Percentiles rank a stretch among this genome's conserved stretches.
Evolutionary conservation across 2,329 filamentous ascomycete genomes (phyloP).

Genomic region (Apiospora phragmitis): DNA sequence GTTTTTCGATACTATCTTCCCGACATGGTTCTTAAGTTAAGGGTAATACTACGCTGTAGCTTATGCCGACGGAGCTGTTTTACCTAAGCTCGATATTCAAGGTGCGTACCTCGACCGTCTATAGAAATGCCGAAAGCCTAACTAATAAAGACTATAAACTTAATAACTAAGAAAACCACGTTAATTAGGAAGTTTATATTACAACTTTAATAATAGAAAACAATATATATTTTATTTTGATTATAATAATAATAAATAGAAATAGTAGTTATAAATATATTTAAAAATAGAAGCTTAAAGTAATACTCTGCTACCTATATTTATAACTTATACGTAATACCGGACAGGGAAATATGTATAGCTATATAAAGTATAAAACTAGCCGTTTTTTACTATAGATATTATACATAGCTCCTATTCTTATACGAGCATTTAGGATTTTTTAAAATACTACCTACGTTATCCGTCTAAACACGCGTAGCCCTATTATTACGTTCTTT

Average conservation of each 20-base stretch:
- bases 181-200: neutral
- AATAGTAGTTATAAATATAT: neutral
- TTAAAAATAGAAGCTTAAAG: neutral
- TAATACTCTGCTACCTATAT: neutral
- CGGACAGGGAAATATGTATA: neutral
- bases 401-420: neutral
- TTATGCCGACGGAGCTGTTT: too few species aligned
- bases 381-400: neutral
- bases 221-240: neutral
- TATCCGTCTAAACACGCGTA: neutral
- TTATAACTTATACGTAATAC: neutral
- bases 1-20: too few species aligned
- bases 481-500: neutral
- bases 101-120: too few species aligned
- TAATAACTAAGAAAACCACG: neutral
- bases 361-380: neutral
- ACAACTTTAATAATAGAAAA: neutral
- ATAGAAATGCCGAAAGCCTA: too few species aligned
- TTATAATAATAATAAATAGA: neutral
- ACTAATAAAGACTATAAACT: neutral
- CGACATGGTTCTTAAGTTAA: too few species aligned
- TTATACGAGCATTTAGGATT: neutral
- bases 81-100: too few species aligned
- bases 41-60: too few species aligned
- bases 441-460: neutral